Percentiles rank a stretch among this genome's conserved stretches.
phyloP scores from a whole-genome alignment of 169 alveolate genomes.

The Toxoplasma gondii region DNA sequence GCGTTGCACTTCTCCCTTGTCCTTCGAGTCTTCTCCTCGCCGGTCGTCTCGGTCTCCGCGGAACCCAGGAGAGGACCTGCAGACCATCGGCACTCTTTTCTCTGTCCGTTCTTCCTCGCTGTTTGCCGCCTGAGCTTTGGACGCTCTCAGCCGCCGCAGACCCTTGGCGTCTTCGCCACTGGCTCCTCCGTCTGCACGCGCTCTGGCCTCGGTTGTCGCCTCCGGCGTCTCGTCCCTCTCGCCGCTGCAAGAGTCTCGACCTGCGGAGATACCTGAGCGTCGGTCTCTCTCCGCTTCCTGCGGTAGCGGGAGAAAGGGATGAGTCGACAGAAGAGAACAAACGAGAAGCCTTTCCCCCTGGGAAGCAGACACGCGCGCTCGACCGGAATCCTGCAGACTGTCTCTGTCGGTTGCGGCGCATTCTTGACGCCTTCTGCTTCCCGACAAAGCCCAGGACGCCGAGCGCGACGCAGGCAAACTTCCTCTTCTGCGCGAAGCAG shows the following conservation, averaged over 20 bases:
- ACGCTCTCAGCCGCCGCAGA: too few species aligned
- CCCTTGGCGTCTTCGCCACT: not conserved
- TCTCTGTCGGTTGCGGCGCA: not conserved
- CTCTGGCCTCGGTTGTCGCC: not conserved
- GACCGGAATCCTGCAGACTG: not conserved
- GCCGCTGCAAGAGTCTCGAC: not conserved
- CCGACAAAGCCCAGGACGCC: too few species aligned
- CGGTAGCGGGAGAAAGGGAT: not conserved
- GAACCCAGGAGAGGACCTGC: not conserved
- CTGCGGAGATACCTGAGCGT: too few species aligned
- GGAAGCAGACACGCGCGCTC: not conserved
- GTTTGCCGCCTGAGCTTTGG: too few species aligned
- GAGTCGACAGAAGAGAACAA: not conserved
- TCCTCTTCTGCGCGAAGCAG: too few species aligned
- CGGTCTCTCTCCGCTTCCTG: not conserved
- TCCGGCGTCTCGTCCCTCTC: not conserved
- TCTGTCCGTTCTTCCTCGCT: too few species aligned
- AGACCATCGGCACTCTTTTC: too few species aligned
- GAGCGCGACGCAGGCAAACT: too few species aligned
- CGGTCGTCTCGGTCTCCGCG: not conserved
- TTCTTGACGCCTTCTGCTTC: not conserved
- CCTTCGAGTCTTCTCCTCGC: not conserved
- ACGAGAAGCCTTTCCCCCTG: not conserved
- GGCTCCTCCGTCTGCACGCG: not conserved
- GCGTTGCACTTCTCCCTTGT: not conserved